These are phyloP conservation scores for Tetrahymena malaccensis DNA, from an alignment of 73 alveolate genomes.

Conservation along the genomic window DNA sequence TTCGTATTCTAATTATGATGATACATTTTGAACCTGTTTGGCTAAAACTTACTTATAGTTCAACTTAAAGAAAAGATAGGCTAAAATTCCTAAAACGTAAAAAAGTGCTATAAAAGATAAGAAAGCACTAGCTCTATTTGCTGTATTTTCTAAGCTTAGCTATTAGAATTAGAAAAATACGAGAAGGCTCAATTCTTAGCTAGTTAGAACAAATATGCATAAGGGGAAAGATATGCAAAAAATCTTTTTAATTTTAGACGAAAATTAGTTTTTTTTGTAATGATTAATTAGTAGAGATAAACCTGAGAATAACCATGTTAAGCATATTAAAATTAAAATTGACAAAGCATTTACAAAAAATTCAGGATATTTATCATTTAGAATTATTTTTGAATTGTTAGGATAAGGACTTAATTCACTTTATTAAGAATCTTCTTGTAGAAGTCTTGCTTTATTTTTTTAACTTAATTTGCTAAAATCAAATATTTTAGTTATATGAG, in stretches of 20 bases:
- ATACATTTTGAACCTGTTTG: too few species aligned
- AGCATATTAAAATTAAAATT: not conserved
- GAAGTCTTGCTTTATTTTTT: not conserved
- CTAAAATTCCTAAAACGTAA: not conserved
- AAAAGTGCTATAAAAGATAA: not conserved
- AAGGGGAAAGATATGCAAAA: not conserved
- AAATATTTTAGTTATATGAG: not conserved
- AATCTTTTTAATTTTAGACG: not conserved
- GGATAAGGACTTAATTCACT: not conserved
- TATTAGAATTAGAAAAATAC: too few species aligned
- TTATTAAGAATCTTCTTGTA: not conserved
- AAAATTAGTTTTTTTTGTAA: not conserved
- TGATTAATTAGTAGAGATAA: not conserved
- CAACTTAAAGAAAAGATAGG: not conserved
- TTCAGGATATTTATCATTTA: not conserved
- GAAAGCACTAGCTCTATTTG: not conserved
- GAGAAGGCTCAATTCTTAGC: not conserved
- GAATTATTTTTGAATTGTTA: not conserved
- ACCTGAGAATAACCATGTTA: not conserved
- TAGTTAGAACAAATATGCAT: not conserved
- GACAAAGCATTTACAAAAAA: not conserved
- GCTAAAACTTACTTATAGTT: not conserved
- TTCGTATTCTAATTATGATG: not conserved
- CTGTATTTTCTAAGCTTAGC: not conserved
- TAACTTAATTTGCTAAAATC: not conserved